phyloP scores from a whole-genome alignment of 2,329 filamentous ascomycete species.

The Botrytis galanthina region DNA sequence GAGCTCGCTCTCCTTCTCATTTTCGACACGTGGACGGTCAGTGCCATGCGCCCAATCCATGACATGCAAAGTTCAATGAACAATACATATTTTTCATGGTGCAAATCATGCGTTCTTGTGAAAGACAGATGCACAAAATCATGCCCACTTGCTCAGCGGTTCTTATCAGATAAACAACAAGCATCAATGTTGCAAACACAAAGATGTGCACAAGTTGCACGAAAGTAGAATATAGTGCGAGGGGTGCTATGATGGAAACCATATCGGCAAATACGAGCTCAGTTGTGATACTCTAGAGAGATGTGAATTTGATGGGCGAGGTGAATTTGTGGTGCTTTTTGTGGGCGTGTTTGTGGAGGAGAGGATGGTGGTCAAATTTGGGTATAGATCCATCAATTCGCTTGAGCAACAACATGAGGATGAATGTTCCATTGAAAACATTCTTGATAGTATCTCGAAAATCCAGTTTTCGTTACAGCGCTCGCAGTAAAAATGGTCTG shows the following conservation, averaged over 20 bases:
- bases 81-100: neutral
- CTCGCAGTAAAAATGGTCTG: neutral
- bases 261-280: conserved; percentile 55
- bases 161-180: neutral
- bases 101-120: neutral
- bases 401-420: neutral
- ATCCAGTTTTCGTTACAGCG: neutral
- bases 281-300: conserved; percentile 56
- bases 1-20: neutral
- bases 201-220: neutral
- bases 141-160: neutral
- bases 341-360: no score
- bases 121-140: neutral
- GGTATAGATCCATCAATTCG: neutral
- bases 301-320: conserved; percentile 53
- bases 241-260: conserved; percentile 51
- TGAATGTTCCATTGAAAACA: neutral
- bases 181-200: neutral
- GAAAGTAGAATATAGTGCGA: neutral
- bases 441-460: neutral
- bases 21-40: neutral
- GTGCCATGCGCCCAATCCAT: neutral
- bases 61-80: neutral
- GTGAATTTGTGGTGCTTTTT: conserved; percentile 50
- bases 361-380: conserved; percentile 42